Evolutionary conservation across 2,329 filamentous ascomycete genomes (phyloP).

Genomic region (Hypoxylon sp.): DNA sequence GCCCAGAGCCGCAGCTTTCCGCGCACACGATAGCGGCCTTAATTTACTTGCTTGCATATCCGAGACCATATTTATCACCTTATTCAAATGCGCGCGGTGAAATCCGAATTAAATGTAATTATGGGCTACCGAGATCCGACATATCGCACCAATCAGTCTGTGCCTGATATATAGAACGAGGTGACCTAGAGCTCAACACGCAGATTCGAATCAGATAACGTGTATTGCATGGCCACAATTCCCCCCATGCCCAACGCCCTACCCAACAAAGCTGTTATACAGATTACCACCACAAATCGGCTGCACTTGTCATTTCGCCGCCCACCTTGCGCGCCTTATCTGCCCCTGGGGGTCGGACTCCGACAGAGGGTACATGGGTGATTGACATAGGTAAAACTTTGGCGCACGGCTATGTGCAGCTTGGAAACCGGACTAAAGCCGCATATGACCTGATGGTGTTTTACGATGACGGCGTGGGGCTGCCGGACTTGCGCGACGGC

Average conservation of each 20-base stretch:
- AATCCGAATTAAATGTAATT: slow-evolving; percentile 40
- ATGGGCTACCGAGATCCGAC: slow-evolving; percentile 41
- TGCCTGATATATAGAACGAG: slow-evolving; percentile 33
- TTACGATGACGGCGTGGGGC: slow-evolving; percentile 47
- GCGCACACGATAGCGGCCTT: slow-evolving; percentile 23
- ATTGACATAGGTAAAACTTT: slow-evolving; percentile 17
- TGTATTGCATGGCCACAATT: slow-evolving; percentile 30
- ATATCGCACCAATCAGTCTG: slow-evolving; percentile 43
- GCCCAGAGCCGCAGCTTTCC: slow-evolving; percentile 40
- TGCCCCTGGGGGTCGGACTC: slow-evolving; percentile 7
- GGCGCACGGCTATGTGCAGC: slow-evolving; percentile 22
- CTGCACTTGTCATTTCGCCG: slow-evolving; percentile 20
- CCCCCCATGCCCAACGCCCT: slow-evolving; percentile 26
- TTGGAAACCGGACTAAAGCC: slow-evolving; percentile 7
- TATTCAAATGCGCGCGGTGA: slow-evolving; percentile 23
- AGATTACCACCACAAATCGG: slow-evolving; percentile 37
- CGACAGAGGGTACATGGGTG: slow-evolving; percentile 16
- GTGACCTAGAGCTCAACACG: slow-evolving; percentile 37
- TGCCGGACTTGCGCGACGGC: slow-evolving; percentile 48
- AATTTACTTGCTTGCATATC: slow-evolving; percentile 40
- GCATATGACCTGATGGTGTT: neutral
- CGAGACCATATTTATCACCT: slow-evolving; percentile 36
- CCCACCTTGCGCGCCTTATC: slow-evolving; percentile 26
- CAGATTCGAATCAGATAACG: slow-evolving; percentile 35
- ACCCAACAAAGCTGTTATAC: slow-evolving; percentile 39